Base-by-base conservation (phyloP, 345 rosid species). In the Gossypium sturtianum region DNA sequence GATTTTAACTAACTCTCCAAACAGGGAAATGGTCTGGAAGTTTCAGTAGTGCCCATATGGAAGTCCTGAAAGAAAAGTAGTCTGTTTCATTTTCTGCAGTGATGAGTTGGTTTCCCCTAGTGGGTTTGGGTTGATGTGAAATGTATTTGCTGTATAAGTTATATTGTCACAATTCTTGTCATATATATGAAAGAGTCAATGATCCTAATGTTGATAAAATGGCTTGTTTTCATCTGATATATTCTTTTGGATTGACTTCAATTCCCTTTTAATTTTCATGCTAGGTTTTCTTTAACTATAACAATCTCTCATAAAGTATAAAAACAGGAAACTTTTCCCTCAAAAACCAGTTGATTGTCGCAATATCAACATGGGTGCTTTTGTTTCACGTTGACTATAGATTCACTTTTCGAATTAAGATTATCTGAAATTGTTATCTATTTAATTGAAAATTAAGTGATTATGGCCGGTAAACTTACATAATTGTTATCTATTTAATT, bases 11-110 rank as follows among this genome's bases (percentile, higher is more conserved):
- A 76, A 82, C 84, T 63, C 61, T 47, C 29, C 20, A 20, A 71
- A 57, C 75, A 47, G 60, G 72, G 78, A 81, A 79, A 61, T 58
- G 52, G 54, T 74, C 78, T 80, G n/a, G 61, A 75, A 66, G 38
- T 76, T 76, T 74, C 69, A 57, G 53, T 57, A 59, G 60, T 70
- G 34, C 77, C 77, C 48, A 65, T 72, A 58, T 71, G 70, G 75
- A 76, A 67, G 75, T 75, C 73, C 76, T 10, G 60, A 77, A 75
- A 77, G 76, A 73, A 69, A 34, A 77, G n/a, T 79, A 79, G 86
- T 80, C 4, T 5, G 34, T 3, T 29, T 29, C 34, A 29, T 29
- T 29, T 29, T 29, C 34, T 29, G 34, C 34, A 3, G 34, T 3
- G 34, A 29, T 29, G 34, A 29, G 34, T 29, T 29, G 34, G 34